A percentile compares a stretch with the other conserved stretches of the same genome.
Evolutionary conservation across 2,329 filamentous ascomycete species (phyloP).

Genomic region (Fusarium poae): DNA sequence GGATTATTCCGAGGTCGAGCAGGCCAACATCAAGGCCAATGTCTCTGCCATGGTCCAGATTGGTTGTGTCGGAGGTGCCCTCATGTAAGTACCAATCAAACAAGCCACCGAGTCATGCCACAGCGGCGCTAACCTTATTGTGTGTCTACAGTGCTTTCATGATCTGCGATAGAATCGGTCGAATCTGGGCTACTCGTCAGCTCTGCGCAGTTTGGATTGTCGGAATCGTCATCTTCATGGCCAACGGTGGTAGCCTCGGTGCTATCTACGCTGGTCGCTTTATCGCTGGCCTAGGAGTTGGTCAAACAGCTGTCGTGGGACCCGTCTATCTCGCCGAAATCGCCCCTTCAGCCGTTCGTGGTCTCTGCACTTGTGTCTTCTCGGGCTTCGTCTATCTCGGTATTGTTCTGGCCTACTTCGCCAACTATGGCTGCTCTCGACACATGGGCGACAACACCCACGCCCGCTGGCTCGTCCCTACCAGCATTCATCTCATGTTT

Average conservation of each 20-base stretch:
- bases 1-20: slow-evolving; percentile 12
- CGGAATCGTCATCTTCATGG: slow-evolving; percentile 24
- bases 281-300: slow-evolving; percentile 35
- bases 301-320: slow-evolving; percentile 35
- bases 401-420: slow-evolving; percentile 33
- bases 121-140: background rate
- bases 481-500: slow-evolving; percentile 36
- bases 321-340: slow-evolving; percentile 39
- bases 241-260: slow-evolving; percentile 19
- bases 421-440: slow-evolving; percentile 31
- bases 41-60: slow-evolving; percentile 29
- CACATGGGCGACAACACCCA: slow-evolving; percentile 24
- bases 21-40: slow-evolving; percentile 30
- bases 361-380: slow-evolving; percentile 38
- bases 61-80: slow-evolving; percentile 23
- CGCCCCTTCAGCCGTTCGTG: slow-evolving; percentile 32
- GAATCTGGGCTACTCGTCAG: slow-evolving; percentile 25
- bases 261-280: slow-evolving; percentile 34
- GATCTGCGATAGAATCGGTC: slow-evolving; percentile 22
- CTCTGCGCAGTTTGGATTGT: slow-evolving; percentile 20
- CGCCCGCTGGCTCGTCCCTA: slow-evolving; percentile 34
- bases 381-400: slow-evolving; percentile 31
- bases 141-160: slow-evolving; percentile 13
- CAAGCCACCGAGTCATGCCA: background rate
- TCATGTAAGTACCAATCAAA: slow-evolving; percentile 6